Evolutionary conservation across 1,284 basidiomycete species (phyloP).

Genomic region (Marasmius oreades): DNA sequence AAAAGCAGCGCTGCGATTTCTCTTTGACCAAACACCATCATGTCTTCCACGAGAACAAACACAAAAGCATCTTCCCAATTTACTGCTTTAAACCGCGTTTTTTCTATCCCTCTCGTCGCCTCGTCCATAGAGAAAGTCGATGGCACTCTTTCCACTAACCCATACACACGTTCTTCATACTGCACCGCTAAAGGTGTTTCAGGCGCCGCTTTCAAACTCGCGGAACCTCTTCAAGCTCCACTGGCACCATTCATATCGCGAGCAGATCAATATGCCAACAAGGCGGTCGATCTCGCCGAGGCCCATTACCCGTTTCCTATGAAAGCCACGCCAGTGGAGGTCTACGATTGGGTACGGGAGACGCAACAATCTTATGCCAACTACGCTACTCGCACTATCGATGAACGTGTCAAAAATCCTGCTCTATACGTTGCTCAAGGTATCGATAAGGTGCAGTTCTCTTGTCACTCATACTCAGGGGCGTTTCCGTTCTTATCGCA

Average conservation of each 20-base stretch:
- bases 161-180: conserved; percentile 62
- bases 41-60: conserved; percentile 40
- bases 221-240: conserved; percentile 60
- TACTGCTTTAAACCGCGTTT: conserved; percentile 59
- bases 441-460: conserved; percentile 62
- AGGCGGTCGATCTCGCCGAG: conserved; percentile 70
- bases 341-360: conserved; percentile 56
- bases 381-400: conserved; percentile 60
- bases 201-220: conserved; percentile 53
- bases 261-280: conserved; percentile 66
- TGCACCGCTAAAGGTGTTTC: conserved; percentile 57
- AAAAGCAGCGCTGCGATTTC: neutral
- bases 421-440: conserved; percentile 60
- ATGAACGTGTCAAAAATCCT: conserved; percentile 60
- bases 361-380: conserved; percentile 47
- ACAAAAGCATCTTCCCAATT: conserved; percentile 35
- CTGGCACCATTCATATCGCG: conserved; percentile 62
- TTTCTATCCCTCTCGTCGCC: conserved; percentile 65
- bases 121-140: conserved; percentile 59
- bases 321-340: conserved; percentile 66
- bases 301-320: conserved; percentile 72
- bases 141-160: conserved; percentile 52
- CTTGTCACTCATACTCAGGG: conserved; percentile 10
- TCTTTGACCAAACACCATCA: conserved; percentile 18
- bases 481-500: conserved; percentile 14